Evolutionary conservation across 2,329 filamentous ascomycete genomes (phyloP), one percentile per base, ranked within the genome.

Genomic region (Colletotrichum agaves): DNA sequence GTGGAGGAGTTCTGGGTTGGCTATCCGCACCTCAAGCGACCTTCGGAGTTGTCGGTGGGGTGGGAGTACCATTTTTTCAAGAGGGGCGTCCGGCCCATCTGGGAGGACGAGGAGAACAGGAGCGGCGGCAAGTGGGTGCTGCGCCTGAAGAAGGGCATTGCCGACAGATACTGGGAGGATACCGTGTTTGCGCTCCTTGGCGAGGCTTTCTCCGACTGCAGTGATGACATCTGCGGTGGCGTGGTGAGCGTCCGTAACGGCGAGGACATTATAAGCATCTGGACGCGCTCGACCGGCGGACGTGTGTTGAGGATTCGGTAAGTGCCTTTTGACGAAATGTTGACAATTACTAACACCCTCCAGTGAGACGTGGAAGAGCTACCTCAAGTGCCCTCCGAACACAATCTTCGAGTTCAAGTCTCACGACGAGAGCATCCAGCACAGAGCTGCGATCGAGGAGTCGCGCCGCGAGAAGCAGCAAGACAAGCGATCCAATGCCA

Each of bases 31-130:
- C 86, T 99, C 53, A 97, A 97, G 82, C 89, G 92, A 31, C 96
- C 97, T 2, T 98, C 94, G 39, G 84, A 87, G 37, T 85, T 99
- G 65, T 95, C 95, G 6, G 90, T 95, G 4, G 95, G 98, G 33
- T 98, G 94, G 23, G 96, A 99, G 80, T 99, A 98, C 77, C 96
- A 99, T 78, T 91, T 99, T 68, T 99, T 99, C 85, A 97, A 96
- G 81, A 94, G 96, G 76, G 95, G 94, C 61, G 94, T 99, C 69
- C 90, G 96, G 69, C 96, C 96, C 21, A 96, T 99, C 73, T 99
- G 96, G 96, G 96, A 99, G 80, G 96, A 99, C 74, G 94, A 97
- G 52, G 93, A 97, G 78, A 99, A 99, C 82, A 96, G 93, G 79
- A 91, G 90, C 73, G 96, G 96, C 61, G 96, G 96, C 58, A 99